Evolutionary conservation across 257 asterid species (phyloP), one percentile per base, ranked within the genome.

Genomic region (Gentiana straminea): DNA sequence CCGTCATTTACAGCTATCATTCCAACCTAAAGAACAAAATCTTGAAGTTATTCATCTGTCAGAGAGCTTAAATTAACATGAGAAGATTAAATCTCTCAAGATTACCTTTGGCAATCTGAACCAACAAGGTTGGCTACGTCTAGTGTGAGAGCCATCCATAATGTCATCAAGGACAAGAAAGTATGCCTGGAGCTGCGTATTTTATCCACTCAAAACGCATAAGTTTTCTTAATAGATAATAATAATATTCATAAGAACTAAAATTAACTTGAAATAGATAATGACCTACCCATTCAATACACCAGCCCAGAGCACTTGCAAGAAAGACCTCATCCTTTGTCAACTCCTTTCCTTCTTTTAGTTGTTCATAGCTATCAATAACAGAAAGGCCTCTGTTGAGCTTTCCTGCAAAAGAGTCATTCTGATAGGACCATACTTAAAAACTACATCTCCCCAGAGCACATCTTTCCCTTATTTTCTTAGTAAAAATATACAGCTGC

Each of bases 61-160:
- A 24, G 24, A 24, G 24, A 24, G 24, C 24, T 24, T 24, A 24
- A 24, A 24, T 24, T 24, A 24, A 24, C 24, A 24, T 24, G 24
- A 24, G 24, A 24, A 24, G 24, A 24, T 24, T 24, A 24, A 24
- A 24, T 24, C 24, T 24, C 24, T 61, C 52, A 74, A 15, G 59
- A 90, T 24, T 24, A 24, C 96, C 98, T 87, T 75, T 33, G 87
- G 84, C 59, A 82, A 56, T 77, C 84, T 80, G 68, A 60, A 91
- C 98, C 98, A 91, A 70, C 98, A 91, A 36, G 87, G 84, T 61
- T 84, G 98, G 70, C 98, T 92, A 64, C 98, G 86, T 46, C 96
- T 78, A 3, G 95, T 91, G 55, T 84, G 84, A 63, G 96, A 91
- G 58, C 66, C 73, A 55, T 91, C 98, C 98, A 84, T 87, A 33